These are phyloP conservation scores for Suillus subluteus DNA, from an alignment of 768 basidiomycete genomes.

Conservation along the genomic window DNA sequence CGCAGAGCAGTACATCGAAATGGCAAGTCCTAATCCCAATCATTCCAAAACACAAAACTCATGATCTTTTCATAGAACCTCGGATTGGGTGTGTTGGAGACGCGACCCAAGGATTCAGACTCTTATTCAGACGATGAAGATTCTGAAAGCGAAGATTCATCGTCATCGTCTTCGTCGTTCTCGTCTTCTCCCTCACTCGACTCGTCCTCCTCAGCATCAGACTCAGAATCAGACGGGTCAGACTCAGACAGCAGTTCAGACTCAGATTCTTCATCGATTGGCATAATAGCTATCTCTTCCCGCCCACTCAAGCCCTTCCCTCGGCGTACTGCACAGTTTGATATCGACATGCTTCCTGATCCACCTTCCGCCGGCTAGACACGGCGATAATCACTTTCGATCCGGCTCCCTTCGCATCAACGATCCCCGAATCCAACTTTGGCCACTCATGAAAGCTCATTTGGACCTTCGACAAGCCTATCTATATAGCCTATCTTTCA, in stretches of 20 bases:
- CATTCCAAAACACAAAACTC: not conserved
- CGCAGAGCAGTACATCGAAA: conserved; percentile 63
- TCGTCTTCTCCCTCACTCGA: not conserved
- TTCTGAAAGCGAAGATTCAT: conserved; percentile 9
- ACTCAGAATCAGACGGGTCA: not conserved
- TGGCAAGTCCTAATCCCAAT: conserved; percentile 44
- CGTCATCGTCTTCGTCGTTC: not conserved
- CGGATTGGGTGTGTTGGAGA: conserved; percentile 65
- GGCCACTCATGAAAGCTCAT: not conserved
- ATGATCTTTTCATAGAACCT: conserved; percentile 50
- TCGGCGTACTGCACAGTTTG: conserved; percentile 33
- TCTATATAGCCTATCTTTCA: not conserved
- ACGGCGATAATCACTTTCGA: not conserved
- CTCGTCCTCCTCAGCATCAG: conserved; percentile 14
- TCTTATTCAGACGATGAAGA: conserved; percentile 12
- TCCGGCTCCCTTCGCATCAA: not conserved
- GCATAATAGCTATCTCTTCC: conserved; percentile 45
- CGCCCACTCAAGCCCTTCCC: conserved; percentile 54
- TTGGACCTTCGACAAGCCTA: not conserved
- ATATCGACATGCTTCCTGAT: conserved; percentile 34
- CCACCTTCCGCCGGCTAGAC: not conserved
- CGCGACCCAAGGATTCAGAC: conserved; percentile 18
- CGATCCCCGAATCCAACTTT: not conserved
- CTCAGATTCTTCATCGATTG: conserved; percentile 23
- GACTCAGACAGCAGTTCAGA: conserved; percentile 21